Evolutionary conservation across 1,139 yeast species (phyloP).

Genomic region (Saccharomyces hybrid): DNA sequence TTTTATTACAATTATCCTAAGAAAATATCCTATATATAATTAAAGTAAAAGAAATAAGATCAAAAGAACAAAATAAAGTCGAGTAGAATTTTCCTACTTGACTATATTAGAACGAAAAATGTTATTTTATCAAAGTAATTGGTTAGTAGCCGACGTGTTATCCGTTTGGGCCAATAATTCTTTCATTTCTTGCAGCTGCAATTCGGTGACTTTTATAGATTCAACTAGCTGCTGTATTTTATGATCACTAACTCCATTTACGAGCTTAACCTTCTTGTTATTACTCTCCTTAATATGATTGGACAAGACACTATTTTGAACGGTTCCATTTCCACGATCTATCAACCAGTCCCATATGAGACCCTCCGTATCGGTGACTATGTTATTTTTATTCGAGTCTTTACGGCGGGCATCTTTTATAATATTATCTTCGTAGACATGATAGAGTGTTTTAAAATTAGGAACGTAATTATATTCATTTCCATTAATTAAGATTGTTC

Average conservation of each 20-base stretch:
- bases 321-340: constrained; percentile 38
- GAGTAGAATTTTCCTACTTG: background rate
- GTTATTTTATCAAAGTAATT: background rate
- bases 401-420: constrained; percentile 20
- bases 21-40: background rate
- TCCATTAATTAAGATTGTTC: constrained; percentile 34
- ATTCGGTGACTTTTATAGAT: constrained; percentile 47
- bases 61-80: background rate
- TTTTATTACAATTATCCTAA: background rate
- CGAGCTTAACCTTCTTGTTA: constrained; percentile 4
- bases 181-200: constrained; percentile 40
- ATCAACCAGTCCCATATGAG: constrained; percentile 80
- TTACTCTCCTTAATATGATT: constrained; percentile 7
- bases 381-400: constrained; percentile 7
- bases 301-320: constrained; percentile 11
- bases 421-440: constrained; percentile 34
- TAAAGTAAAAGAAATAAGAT: background rate
- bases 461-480: constrained; percentile 43
- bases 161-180: constrained; percentile 11
- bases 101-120: background rate
- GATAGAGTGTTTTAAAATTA: constrained; percentile 37
- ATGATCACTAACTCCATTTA: constrained; percentile 12
- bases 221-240: constrained; percentile 46
- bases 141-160: background rate
- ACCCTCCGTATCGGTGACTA: constrained; percentile 44